These are phyloP conservation scores for Tuber magnatum DNA, from an alignment of 495 filamentous ascomycete species.

Conservation along the genomic window DNA sequence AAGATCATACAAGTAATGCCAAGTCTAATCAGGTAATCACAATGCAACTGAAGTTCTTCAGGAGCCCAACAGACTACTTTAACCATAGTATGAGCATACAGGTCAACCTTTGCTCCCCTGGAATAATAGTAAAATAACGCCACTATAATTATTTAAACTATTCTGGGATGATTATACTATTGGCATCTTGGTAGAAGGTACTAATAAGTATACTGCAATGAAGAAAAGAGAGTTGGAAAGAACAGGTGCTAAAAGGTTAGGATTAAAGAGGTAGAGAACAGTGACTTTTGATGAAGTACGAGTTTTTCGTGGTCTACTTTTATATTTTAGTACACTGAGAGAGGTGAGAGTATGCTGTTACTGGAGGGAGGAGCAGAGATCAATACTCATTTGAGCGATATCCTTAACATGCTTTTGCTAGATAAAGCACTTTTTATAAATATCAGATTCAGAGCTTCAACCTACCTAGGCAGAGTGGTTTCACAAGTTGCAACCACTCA, in stretches of 20 bases:
- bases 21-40: neutral
- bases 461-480: neutral
- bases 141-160: neutral
- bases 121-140: neutral
- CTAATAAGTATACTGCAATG: neutral
- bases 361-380: neutral
- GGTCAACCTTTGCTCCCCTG: neutral
- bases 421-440: neutral
- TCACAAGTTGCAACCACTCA: neutral
- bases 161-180: neutral
- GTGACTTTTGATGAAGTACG: neutral
- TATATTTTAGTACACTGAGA: neutral
- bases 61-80: neutral
- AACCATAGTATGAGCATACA: neutral
- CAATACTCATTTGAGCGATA: neutral
- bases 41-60: neutral
- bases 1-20: neutral
- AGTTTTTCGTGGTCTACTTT: neutral
- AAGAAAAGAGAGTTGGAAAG: neutral
- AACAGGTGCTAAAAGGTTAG: neutral
- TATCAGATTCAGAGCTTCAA: neutral
- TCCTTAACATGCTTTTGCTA: neutral
- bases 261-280: neutral
- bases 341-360: neutral
- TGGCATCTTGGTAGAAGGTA: neutral